Percentiles rank a stretch among this genome's conserved stretches.
Conservation (phyloP, 805 yeast genomes). For the Teunomyces pallodes region DNA sequence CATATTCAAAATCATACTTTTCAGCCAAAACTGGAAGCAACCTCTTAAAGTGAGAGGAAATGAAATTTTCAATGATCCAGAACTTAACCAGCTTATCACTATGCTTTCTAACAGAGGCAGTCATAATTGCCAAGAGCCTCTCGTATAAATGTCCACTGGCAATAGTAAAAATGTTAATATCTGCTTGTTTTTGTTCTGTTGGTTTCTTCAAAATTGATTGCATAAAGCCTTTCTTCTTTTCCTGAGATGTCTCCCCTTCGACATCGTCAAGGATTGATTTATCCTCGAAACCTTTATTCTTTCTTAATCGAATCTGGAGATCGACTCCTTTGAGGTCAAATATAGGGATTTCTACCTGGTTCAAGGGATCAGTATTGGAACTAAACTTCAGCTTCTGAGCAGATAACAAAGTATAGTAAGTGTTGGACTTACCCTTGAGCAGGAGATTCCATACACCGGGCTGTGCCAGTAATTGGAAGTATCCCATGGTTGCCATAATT, state of each 20-base stretch:
- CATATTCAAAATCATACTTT: constrained; percentile 63
- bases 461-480: constrained; percentile 69
- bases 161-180: constrained; percentile 74
- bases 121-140: constrained; percentile 73
- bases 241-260: background rate
- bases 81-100: constrained; percentile 62
- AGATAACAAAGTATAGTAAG: constrained; percentile 27
- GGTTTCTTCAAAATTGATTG: background rate
- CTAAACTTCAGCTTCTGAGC: constrained; percentile 42
- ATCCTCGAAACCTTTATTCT: constrained; percentile 24
- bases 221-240: background rate
- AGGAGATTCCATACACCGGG: constrained; percentile 70
- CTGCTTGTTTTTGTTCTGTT: constrained; percentile 41
- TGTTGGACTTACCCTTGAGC: constrained; percentile 29
- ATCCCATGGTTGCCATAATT: constrained; percentile 81
- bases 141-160: constrained; percentile 84
- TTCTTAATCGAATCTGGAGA: constrained; percentile 44
- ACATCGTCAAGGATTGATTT: constrained; percentile 11
- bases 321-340: constrained; percentile 15
- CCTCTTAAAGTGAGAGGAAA: constrained; percentile 66
- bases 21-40: constrained; percentile 60
- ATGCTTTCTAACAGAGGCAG: constrained; percentile 66
- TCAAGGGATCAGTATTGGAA: constrained; percentile 24
- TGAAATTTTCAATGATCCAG: constrained; percentile 82
- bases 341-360: background rate